phyloP scores from a whole-genome alignment of 1,139 yeast species.

The Pichia sp. region DNA sequence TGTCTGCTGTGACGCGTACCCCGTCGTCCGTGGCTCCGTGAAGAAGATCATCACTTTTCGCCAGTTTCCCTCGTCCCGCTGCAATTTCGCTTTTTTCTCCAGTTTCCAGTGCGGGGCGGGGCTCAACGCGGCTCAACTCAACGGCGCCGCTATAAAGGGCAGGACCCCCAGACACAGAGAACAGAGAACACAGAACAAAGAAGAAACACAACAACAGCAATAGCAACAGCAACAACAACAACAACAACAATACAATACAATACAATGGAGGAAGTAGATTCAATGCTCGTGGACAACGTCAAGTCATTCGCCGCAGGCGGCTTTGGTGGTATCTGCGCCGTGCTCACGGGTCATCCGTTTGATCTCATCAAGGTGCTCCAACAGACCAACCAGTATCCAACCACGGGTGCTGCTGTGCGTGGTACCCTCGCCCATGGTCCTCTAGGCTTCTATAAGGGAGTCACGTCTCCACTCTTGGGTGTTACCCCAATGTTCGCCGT shows the following conservation, averaged over 20 bases:
- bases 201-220: too few species aligned
- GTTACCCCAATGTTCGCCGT: slow-evolving; percentile 99
- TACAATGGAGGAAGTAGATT: slow-evolving; percentile 27
- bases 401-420: slow-evolving; percentile 60
- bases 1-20: too few species aligned
- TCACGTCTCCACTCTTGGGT: slow-evolving; percentile 78
- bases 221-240: too few species aligned
- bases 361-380: slow-evolving; percentile 89
- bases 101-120: not conserved
- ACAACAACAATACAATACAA: not conserved
- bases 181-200: too few species aligned
- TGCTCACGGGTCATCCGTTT: slow-evolving; percentile 92
- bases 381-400: slow-evolving; percentile 63
- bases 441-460: slow-evolving; percentile 82
- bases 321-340: slow-evolving; percentile 77
- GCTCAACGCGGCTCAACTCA: not conserved
- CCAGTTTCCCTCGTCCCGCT: too few species aligned
- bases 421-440: slow-evolving; percentile 71
- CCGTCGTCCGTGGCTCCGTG: too few species aligned
- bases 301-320: slow-evolving; percentile 93
- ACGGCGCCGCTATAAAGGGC: too few species aligned
- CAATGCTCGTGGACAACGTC: slow-evolving; percentile 30
- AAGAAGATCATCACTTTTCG: too few species aligned
- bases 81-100: not conserved
- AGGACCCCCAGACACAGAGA: too few species aligned